Percentiles rank a stretch among this genome's conserved stretches.
These are phyloP conservation scores for Podaxis pistillaris DNA, from an alignment of 768 basidiomycete genomes.

Conservation along the genomic window DNA sequence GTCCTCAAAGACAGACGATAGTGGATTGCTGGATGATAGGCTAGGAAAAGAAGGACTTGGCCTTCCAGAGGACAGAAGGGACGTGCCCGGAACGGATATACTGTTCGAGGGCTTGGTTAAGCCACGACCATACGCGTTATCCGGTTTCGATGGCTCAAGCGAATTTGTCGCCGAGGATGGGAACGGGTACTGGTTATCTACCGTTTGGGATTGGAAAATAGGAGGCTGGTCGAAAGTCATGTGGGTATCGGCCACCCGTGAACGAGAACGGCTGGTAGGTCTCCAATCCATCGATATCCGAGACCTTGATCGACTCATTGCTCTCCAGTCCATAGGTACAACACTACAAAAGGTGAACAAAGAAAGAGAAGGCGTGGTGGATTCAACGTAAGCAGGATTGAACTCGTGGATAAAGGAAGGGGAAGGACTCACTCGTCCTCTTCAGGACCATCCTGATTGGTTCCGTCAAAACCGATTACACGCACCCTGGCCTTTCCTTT, in stretches of 20 bases:
- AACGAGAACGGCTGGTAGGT: constrained; percentile 73
- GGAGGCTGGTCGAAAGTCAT: constrained; percentile 48
- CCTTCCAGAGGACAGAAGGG: constrained; percentile 43
- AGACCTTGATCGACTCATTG: constrained; percentile 87
- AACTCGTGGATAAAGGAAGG: constrained; percentile 5
- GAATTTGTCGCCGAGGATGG: constrained; percentile 27
- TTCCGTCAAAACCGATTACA: constrained; percentile 80
- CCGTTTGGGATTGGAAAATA: constrained; percentile 26
- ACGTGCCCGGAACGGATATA: constrained; percentile 42
- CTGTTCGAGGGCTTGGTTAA: constrained; percentile 22
- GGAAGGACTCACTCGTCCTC: constrained; percentile 66
- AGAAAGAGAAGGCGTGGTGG: constrained; percentile 1
- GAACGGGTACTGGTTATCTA: constrained; percentile 47
- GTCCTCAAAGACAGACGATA: constrained; percentile 34
- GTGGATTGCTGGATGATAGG: constrained; percentile 34
- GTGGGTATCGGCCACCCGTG: constrained; percentile 62
- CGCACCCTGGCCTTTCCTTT: constrained; percentile 79
- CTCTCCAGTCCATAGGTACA: constrained; percentile 89
- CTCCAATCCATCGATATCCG: constrained; percentile 93
- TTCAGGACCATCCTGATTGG: constrained; percentile 66
- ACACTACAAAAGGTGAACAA: constrained; percentile 33
- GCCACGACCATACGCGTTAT: constrained; percentile 11
- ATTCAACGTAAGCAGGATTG: constrained; percentile 14
- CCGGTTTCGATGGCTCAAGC: constrained; percentile 10
- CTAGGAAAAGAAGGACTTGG: constrained; percentile 44